A percentile compares a stretch with the other conserved stretches of the same genome.
Evolutionary conservation across 1,139 yeast species (phyloP).

Genomic region (Meyerozyma carpophila): DNA sequence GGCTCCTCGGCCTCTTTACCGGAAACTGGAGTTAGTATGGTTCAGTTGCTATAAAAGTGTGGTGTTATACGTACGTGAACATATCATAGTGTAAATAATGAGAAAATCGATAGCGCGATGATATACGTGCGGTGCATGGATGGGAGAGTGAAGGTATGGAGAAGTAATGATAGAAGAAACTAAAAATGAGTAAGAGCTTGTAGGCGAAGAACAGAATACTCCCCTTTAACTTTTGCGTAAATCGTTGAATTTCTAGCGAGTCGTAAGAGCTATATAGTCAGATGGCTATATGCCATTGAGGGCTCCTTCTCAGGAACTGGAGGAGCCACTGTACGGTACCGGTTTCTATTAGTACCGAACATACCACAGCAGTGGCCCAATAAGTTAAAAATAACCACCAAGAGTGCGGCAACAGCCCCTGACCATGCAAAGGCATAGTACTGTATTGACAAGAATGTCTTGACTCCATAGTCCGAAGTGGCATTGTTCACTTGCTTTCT

Average conservation of each 20-base stretch:
- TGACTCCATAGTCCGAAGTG: constrained; percentile 27
- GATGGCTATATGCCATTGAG: not conserved
- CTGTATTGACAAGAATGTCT: constrained; percentile 32
- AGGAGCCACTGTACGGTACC: constrained; percentile 19
- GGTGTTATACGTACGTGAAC: not conserved
- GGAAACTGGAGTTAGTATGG: constrained; percentile 31
- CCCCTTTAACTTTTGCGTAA: too few relatives aligned
- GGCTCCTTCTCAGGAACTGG: constrained; percentile 8
- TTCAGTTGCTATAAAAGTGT: not conserved
- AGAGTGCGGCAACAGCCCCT: constrained; percentile 32
- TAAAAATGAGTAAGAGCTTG: too few relatives aligned
- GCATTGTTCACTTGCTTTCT: constrained; percentile 28
- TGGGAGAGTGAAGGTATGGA: too few relatives aligned
- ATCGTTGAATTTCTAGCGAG: too few relatives aligned
- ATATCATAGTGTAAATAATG: not conserved
- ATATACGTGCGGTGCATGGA: not conserved
- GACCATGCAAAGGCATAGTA: constrained; percentile 40
- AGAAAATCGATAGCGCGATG: not conserved
- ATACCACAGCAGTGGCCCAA: constrained; percentile 44
- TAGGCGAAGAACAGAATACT: too few relatives aligned
- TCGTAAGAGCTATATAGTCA: not conserved
- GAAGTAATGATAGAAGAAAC: too few relatives aligned
- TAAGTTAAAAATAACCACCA: constrained; percentile 28
- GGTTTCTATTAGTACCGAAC: constrained; percentile 29
- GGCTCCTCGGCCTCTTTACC: constrained; percentile 67